These are phyloP conservation scores for Raphanus raphanistrum DNA, from an alignment of 345 rosid species.

Conservation along the genomic window DNA sequence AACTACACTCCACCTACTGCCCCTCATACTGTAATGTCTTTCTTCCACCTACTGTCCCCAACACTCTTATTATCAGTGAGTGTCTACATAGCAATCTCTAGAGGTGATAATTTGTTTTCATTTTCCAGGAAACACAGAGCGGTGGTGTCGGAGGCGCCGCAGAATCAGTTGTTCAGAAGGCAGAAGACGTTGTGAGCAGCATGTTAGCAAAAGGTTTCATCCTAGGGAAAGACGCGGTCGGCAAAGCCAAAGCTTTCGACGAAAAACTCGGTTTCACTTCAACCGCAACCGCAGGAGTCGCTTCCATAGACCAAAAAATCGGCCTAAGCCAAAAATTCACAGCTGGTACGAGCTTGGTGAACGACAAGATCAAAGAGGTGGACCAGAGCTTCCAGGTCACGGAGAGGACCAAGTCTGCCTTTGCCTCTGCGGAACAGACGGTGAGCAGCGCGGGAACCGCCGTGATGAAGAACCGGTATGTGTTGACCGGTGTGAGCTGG, in stretches of 20 bases:
- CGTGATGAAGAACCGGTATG: constrained; percentile 81
- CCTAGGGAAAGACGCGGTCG: constrained; percentile 80
- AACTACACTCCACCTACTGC: constrained; percentile 61
- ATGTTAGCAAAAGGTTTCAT: constrained; percentile 90
- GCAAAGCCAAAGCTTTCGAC: constrained; percentile 79
- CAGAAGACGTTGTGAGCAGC: constrained; percentile 89
- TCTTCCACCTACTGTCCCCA: too few species aligned
- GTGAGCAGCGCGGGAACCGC: constrained; percentile 79
- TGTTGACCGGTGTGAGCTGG: constrained; percentile 77
- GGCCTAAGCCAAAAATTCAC: constrained; percentile 74
- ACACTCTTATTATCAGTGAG: too few species aligned
- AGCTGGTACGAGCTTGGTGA: constrained; percentile 71
- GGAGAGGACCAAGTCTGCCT: constrained; percentile 82
- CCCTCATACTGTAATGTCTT: constrained; percentile 48
- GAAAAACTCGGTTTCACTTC: constrained; percentile 82
- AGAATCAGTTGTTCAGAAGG: constrained; percentile 67
- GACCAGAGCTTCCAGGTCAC: constrained; percentile 91
- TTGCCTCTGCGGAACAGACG: constrained; percentile 82
- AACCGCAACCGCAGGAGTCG: constrained; percentile 73
- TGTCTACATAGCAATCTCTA: too few species aligned
- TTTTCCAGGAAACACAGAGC: constrained; percentile 46
- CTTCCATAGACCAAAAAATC: constrained; percentile 74
- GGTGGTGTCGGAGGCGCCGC: constrained; percentile 35
- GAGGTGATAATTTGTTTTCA: not conserved
- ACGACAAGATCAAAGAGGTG: constrained; percentile 77